Base-by-base conservation (phyloP, 805 yeast species). In the Zygoascus tannicola region DNA sequence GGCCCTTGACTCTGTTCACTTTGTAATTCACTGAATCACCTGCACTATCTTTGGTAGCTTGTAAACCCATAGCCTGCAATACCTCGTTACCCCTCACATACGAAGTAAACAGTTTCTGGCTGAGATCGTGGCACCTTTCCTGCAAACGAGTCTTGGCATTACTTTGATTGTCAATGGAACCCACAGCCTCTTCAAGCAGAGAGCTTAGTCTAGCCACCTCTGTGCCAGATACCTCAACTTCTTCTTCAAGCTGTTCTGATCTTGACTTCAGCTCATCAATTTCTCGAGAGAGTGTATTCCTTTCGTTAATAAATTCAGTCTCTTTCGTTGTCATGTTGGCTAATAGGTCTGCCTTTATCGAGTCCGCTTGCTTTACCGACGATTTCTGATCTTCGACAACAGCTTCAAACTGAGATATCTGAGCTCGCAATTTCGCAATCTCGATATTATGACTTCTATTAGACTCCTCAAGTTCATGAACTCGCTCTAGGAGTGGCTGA, bases 31-130 rank as follows among this genome's bases (percentile, higher is more conserved):
- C 37, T 4, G 84, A 75, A 40, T 70, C 71, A 7, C 61, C 66
- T 16, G 67, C 65, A 41, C 70, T 71, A 1, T 58, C 58, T 40
- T 69, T 69, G 2, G 74, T 68, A 39, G 84, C 69, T 32, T 86
- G 69, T 38, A 87, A 66, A 0, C 97, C 96, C 69, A 87, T 78
- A 2, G 81, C 71, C 56, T 84, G 94, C 26, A 85, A 64, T 2
- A 81, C 64, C 39, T 73, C 65, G 46, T 88, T 80, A 36, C 71
- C 69, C 10, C 64, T 56, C 34, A 50, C 43, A 38, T 61, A 56
- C 12, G 55, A 50, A 4, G 64, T 58, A 41, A 56, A 62, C 22
- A 69, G 53, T 22, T 67, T 54, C 32, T 66, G 68, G 40, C 73
- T 66, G 44, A 77, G 50, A 38, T 69, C 74, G 38, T 67, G 64